A percentile compares a stretch with the other conserved stretches of the same genome.
Evolutionary conservation across 2,329 filamentous ascomycete species (phyloP).

Genomic region (Pseudophaeomoniella oleicola): DNA sequence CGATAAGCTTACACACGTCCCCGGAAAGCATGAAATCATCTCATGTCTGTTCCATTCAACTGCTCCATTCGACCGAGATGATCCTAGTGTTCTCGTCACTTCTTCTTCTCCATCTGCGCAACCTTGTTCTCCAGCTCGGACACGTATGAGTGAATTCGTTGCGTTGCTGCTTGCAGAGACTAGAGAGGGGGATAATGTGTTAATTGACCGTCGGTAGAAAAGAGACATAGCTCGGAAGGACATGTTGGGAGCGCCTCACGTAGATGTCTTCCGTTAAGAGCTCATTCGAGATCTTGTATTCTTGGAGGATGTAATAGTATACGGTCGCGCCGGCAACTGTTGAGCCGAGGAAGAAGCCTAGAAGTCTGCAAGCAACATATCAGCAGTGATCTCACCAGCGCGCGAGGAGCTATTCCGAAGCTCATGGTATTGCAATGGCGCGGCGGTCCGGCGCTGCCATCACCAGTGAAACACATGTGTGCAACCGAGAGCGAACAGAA

Average conservation of each 20-base stretch:
- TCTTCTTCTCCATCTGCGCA: constrained; percentile 53
- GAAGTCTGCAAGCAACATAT: constrained; percentile 43
- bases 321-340: constrained; percentile 64
- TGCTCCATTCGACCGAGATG: too few relatives aligned
- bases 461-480: too few relatives aligned
- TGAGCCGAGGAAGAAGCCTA: constrained; percentile 81
- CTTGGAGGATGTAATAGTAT: constrained; percentile 85
- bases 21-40: too few relatives aligned
- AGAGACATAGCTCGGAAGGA: background rate
- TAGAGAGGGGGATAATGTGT: constrained; percentile 20
- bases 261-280: constrained; percentile 91
- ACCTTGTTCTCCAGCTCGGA: constrained; percentile 69
- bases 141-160: constrained; percentile 73
- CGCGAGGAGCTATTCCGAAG: too few relatives aligned
- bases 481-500: too few relatives aligned
- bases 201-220: background rate
- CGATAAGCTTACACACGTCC: too few relatives aligned
- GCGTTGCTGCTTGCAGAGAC: constrained; percentile 77
- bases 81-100: too few relatives aligned
- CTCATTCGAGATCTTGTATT: constrained; percentile 89
- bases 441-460: too few relatives aligned
- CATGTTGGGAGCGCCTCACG: constrained; percentile 31
- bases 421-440: too few relatives aligned
- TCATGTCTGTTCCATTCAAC: too few relatives aligned
- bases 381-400: constrained; percentile 3